Evolutionary conservation across 176 grass and related monocot species (phyloP).

Genomic region (Dactylis glomerata): DNA sequence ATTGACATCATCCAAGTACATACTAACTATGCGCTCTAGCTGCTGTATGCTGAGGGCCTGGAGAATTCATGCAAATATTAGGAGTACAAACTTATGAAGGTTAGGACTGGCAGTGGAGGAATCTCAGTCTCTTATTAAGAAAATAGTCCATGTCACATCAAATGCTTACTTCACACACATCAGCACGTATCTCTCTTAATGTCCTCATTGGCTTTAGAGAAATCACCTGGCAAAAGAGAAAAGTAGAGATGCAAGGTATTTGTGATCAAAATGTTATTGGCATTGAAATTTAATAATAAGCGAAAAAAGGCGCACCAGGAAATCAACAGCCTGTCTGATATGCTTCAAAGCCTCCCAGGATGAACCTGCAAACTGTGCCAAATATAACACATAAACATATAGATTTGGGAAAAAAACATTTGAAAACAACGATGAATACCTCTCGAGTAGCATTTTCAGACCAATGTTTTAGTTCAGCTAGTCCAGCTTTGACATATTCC

Average conservation of each 20-base stretch:
- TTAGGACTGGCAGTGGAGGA: conserved; percentile 9
- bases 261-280: conserved; percentile 8
- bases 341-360: conserved; percentile 78
- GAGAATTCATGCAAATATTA: conserved; percentile 36
- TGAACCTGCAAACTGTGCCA: conserved; percentile 65
- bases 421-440: conserved; percentile 41
- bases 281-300: not conserved
- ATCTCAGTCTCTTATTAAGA: conserved; percentile 5
- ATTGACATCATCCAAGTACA: conserved; percentile 95
- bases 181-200: conserved; percentile 73
- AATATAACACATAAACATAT: conserved; percentile 39
- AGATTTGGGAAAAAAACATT: conserved; percentile 24
- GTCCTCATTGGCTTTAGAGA: conserved; percentile 86
- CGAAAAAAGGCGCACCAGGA: conserved; percentile 54
- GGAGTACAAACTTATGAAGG: conserved; percentile 2
- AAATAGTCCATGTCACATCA: conserved; percentile 26
- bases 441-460: conserved; percentile 71
- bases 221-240: conserved; percentile 57
- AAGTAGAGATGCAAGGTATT: not conserved
- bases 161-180: conserved; percentile 77
- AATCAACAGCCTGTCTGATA: conserved; percentile 87
- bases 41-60: conserved; percentile 85
- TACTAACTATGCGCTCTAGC: conserved; percentile 78
- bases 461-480: conserved; percentile 80
- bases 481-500: conserved; percentile 85